These are phyloP conservation scores for Sporothrix schenckii DNA, from an alignment of 2,329 filamentous ascomycete genomes.

Conservation along the genomic window DNA sequence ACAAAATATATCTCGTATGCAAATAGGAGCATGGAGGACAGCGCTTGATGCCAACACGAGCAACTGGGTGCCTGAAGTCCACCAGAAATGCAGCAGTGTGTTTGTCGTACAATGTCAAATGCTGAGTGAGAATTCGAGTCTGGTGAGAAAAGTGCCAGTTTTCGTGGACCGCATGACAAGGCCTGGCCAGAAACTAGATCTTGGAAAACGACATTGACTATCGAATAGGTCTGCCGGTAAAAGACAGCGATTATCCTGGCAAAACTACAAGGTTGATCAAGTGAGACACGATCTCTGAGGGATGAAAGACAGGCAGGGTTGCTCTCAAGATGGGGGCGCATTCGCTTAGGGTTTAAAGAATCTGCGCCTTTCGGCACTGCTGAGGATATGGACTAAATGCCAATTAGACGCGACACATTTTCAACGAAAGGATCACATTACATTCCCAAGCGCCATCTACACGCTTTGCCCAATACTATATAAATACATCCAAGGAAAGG, in stretches of 20 bases:
- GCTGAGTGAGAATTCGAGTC: background rate
- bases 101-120: background rate
- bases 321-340: background rate
- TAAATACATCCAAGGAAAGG: background rate
- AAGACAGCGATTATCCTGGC: background rate
- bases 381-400: no score
- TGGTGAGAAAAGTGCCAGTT: background rate
- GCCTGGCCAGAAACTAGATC: conserved; percentile 6
- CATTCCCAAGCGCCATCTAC: conserved; percentile 11
- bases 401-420: background rate
- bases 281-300: background rate
- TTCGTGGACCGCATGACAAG: background rate
- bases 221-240: conserved; percentile 2
- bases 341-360: no score
- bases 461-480: conserved; percentile 6
- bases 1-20: background rate
- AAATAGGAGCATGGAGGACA: background rate
- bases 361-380: no score
- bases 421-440: background rate
- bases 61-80: background rate
- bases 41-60: background rate
- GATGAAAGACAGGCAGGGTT: background rate
- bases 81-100: background rate
- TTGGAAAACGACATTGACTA: background rate
- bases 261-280: no score